Base-by-base conservation (phyloP, 768 basidiomycete genomes). In the Crucibulum laeve region DNA sequence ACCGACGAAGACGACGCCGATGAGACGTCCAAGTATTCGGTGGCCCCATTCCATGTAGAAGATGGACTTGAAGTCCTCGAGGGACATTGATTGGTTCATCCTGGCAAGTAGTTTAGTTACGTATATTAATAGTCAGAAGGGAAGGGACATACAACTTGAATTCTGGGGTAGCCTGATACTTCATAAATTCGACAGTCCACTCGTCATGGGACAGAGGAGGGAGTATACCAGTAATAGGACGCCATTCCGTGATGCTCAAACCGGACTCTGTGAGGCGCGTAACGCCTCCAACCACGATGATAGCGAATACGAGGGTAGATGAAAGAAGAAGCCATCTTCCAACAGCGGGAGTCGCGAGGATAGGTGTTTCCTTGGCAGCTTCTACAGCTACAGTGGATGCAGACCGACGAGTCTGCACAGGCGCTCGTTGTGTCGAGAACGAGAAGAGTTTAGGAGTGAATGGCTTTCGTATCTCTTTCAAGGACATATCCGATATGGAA, bases 41-140 rank as follows among this genome's bases (percentile, higher is more conserved):
- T 99, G 96, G 4, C 80, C 79, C 91, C 93, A 99, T 75, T 99
- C 96, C 95, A 93, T 94, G 67, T 86, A 87, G 65, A 93, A 99
- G 46, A 99, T 98, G 48, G 77, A 77, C 64, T 99, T 98, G 73
- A 99, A 99, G 56, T 97, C 87, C 22, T 82, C 73, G 44, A 98
- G 65, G 23, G 83, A 80, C 44, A 96, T 93, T 7, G 84, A 80
- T 47, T 90, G 85, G 61, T 99, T 99, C 49, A 93, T n/a, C 17
- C 32, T 25, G 35, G 24, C 4, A 26, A 44, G 19, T 19, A 19
- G 25, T 35, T 42, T 15, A 34, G 37, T 38, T 6, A 73, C 89
- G 57, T 61, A 25, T 25, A 6, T 28, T 18, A 18, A 34, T 24
- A 36, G 25, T 4, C 26, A 43, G 19, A 21, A 18, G 26, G 38